phyloP scores from a whole-genome alignment of 73 alveolate species.

The Paramecium biaurelia region DNA sequence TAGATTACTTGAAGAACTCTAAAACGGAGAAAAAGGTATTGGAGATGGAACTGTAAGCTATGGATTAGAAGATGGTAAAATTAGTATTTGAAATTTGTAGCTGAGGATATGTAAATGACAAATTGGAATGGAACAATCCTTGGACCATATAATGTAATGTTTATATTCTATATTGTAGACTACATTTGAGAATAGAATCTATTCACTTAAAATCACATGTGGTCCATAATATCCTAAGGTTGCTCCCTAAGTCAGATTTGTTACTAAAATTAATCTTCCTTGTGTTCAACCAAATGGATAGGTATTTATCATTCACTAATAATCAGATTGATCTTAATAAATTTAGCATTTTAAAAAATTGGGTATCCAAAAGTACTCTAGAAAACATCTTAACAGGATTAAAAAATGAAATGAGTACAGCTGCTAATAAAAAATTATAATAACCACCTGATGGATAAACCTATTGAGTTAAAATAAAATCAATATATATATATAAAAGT shows the following conservation, averaged over 20 bases:
- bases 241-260: constrained; percentile 90
- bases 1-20: constrained; percentile 93
- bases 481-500: background rate
- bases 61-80: constrained; percentile 87
- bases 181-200: constrained; percentile 83
- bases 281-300: constrained; percentile 66
- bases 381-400: constrained; percentile 75
- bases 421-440: constrained; percentile 75
- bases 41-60: constrained; percentile 91
- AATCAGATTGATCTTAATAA: constrained; percentile 69
- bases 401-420: constrained; percentile 77
- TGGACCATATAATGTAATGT: constrained; percentile 83
- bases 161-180: constrained; percentile 57
- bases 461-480: constrained; percentile 12
- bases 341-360: constrained; percentile 68
- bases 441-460: constrained; percentile 81
- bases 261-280: constrained; percentile 85
- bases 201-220: constrained; percentile 85
- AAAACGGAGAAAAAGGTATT: constrained; percentile 93
- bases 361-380: constrained; percentile 68
- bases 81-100: constrained; percentile 54
- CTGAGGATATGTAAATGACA: constrained; percentile 90
- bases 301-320: background rate
- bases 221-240: constrained; percentile 88
- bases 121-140: constrained; percentile 97